These are phyloP conservation scores for Besnoitia besnoiti DNA, from an alignment of 169 alveolate genomes.

Conservation along the genomic window DNA sequence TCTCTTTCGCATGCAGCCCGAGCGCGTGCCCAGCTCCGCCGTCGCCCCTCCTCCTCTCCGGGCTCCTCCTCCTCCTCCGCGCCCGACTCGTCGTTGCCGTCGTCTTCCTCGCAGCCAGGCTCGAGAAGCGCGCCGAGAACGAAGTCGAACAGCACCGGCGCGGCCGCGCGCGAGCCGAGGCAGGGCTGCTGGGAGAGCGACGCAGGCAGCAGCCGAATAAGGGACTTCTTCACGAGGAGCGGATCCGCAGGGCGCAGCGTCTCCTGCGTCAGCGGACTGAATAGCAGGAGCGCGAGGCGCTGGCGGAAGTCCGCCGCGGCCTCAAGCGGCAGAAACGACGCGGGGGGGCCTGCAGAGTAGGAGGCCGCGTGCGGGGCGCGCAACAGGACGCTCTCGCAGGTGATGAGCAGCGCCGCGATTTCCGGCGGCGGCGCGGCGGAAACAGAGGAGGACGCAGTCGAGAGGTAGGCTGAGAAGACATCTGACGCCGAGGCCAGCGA, in stretches of 20 bases:
- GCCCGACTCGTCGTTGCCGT: neutral
- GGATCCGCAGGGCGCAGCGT: constrained; percentile 11
- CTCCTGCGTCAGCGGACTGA: neutral
- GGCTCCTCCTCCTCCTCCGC: neutral
- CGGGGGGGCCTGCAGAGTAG: neutral
- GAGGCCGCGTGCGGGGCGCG: neutral
- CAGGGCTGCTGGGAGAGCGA: neutral
- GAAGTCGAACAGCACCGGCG: constrained; percentile 1
- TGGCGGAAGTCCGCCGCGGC: constrained; percentile 8
- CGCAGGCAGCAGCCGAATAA: neutral
- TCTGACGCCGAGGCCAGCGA: neutral
- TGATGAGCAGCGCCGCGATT: neutral
- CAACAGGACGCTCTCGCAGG: constrained; percentile 12
- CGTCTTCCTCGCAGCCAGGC: neutral
- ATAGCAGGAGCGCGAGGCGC: neutral
- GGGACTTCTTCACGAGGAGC: neutral
- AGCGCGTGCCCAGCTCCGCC: no score
- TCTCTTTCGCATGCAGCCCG: no score
- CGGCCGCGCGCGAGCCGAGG: neutral
- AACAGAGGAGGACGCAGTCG: neutral
- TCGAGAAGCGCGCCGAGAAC: constrained; percentile 28
- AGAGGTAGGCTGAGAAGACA: neutral
- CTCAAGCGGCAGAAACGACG: neutral
- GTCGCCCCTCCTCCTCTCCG: no score
- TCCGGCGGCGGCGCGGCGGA: neutral